Percentiles rank a stretch among this genome's conserved stretches.
These are phyloP conservation scores for Nakaseomyces kungkrabaensis DNA, from an alignment of 1,139 yeast genomes.

Conservation along the genomic window DNA sequence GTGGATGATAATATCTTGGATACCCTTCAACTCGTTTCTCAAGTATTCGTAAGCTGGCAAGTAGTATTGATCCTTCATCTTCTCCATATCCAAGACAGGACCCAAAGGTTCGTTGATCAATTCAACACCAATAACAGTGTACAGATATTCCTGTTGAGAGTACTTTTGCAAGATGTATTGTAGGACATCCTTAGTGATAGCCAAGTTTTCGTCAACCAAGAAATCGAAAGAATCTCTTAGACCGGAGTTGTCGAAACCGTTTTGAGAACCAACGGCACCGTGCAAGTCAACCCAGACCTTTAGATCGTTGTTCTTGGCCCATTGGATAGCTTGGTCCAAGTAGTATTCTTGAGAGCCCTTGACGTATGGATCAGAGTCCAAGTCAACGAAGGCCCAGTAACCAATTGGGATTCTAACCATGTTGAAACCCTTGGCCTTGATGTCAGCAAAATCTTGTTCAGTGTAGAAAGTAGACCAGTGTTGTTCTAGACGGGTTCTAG, in stretches of 20 bases:
- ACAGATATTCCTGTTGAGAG: constrained; percentile 50
- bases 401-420: constrained; percentile 88
- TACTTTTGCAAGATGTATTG: constrained; percentile 44
- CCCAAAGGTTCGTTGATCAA: constrained; percentile 90
- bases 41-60: constrained; percentile 30
- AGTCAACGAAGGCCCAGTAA: constrained; percentile 82
- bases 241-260: constrained; percentile 95
- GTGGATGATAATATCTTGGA: constrained; percentile 31
- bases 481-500: constrained; percentile 40
- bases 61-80: constrained; percentile 47
- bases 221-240: constrained; percentile 55
- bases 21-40: constrained; percentile 25
- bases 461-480: constrained; percentile 82
- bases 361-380: constrained; percentile 72
- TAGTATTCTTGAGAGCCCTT: constrained; percentile 74
- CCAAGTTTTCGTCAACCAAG: constrained; percentile 41
- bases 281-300: constrained; percentile 89
- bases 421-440: constrained; percentile 62
- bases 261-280: constrained; percentile 94
- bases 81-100: constrained; percentile 47
- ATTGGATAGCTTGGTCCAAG: constrained; percentile 63
- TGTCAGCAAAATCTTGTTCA: constrained; percentile 58
- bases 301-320: constrained; percentile 57
- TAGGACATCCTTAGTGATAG: constrained; percentile 26
- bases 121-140: constrained; percentile 76